Evolutionary conservation across 805 yeast genomes (phyloP).

Genomic region (Limtongia smithiae): DNA sequence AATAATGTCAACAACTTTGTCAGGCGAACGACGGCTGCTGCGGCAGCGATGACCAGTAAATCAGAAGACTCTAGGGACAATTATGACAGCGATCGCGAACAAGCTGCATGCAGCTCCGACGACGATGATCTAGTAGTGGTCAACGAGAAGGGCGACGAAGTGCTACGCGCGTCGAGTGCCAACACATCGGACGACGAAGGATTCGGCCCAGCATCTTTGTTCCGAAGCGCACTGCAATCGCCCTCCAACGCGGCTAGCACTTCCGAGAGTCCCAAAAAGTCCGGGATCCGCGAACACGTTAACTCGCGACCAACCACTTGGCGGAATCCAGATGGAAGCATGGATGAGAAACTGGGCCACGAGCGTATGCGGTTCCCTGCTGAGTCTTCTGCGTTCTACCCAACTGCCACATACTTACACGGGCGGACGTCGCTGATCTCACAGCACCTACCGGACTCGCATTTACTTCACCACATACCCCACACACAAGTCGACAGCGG

Average conservation of each 20-base stretch:
- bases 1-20: slow-evolving; percentile 1
- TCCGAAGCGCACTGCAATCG: slow-evolving; percentile 15
- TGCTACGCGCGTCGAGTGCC: slow-evolving; percentile 1
- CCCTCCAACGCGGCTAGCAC: neutral
- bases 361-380: no score
- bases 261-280: neutral
- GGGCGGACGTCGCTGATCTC: neutral
- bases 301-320: neutral
- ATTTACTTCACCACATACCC: no score
- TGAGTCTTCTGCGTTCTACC: no score
- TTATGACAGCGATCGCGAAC: no score
- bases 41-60: neutral
- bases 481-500: neutral
- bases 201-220: neutral
- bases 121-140: slow-evolving; percentile 12
- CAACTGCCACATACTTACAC: no score
- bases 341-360: no score
- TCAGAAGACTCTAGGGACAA: neutral
- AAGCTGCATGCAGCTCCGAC: neutral
- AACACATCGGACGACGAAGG: neutral
- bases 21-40: neutral
- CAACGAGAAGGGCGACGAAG: slow-evolving; percentile 14
- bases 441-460: neutral
- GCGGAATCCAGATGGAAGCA: no score
- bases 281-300: neutral